Evolutionary conservation across 495 filamentous ascomycete genomes (phyloP), one percentile per base, ranked within the genome.

Genomic region (Penicillium odoratum): DNA sequence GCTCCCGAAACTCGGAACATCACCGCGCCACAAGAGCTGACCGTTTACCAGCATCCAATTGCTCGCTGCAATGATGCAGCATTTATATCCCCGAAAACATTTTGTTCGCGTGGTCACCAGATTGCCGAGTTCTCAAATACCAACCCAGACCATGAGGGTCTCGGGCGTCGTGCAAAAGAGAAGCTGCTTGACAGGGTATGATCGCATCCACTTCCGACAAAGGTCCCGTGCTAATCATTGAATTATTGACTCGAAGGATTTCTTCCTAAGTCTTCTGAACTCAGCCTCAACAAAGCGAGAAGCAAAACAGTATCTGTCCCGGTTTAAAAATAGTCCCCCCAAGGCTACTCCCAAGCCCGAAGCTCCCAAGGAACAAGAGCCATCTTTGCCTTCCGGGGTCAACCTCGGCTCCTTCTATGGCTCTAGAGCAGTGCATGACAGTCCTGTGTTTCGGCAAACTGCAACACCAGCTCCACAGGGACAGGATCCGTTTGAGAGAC

Each of bases 251-350:
- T 11, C 11, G 8, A 30, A 94, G 91, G 89, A 93, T 72, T 86
- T 94, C 60, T 87, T 92, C 61, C 79, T 93, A 9, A 92, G 90
- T 29, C 80, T 97, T 7, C 77, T 97, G 21, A 87, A 83, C 62
- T 90, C 93, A 11, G 88, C 91, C 5, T 86, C 92, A 2, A 97
- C 93, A 1, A 93, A 90, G 71, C 86, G 93, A 53, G 93, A 97
- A 72, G 93, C 92, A 45, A 91, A 88, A 70, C 85, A 88, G 8
- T 97, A 96, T 65, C 77, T 97, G 8, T 84, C 91, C 54, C 90
- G 87, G 34, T 91, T 94, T 70, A 85, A 85, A 43, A 80, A 81
- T 25, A 70, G 64, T 48, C 51, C 62, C 50, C 49, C 63, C 29
- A 71, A 69, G 51, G 15, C 63, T 43, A 59, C 45, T 15, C 60